These are phyloP conservation scores for Sporothrix pallida DNA, from an alignment of 2,329 filamentous ascomycete species.

Conservation along the genomic window DNA sequence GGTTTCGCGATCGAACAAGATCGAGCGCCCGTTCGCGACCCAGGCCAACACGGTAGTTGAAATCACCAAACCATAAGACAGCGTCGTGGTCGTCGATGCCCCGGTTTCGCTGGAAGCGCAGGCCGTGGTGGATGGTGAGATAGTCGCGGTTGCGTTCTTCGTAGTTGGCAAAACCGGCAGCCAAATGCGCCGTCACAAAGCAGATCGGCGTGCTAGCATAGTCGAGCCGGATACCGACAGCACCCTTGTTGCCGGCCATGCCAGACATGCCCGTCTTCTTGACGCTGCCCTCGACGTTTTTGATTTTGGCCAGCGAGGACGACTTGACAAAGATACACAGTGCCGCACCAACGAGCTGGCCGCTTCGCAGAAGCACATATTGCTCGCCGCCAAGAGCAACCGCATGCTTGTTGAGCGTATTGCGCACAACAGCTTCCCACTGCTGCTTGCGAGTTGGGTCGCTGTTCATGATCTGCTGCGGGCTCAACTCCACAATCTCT, in stretches of 20 bases:
- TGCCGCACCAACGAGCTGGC: slow-evolving; percentile 92
- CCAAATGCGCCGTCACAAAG: slow-evolving; percentile 94
- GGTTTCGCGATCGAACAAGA: slow-evolving; percentile 72
- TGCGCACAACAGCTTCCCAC: slow-evolving; percentile 84
- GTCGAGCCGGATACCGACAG: slow-evolving; percentile 93
- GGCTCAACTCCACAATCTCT: slow-evolving; percentile 96
- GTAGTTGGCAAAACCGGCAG: slow-evolving; percentile 94
- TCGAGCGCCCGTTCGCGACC: slow-evolving; percentile 77
- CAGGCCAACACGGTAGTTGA: slow-evolving; percentile 95
- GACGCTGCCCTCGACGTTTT: slow-evolving; percentile 93
- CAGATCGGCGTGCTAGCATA: slow-evolving; percentile 92
- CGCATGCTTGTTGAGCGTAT: slow-evolving; percentile 75
- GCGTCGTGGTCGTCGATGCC: slow-evolving; percentile 88
- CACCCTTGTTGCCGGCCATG: slow-evolving; percentile 97
- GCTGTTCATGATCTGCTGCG: slow-evolving; percentile 98
- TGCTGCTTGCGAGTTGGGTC: slow-evolving; percentile 82
- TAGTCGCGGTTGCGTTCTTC: slow-evolving; percentile 96
- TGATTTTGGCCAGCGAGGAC: slow-evolving; percentile 78
- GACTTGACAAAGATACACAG: slow-evolving; percentile 89
- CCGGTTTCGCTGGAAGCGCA: slow-evolving; percentile 89
- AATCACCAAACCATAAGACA: slow-evolving; percentile 95
- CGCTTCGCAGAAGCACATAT: slow-evolving; percentile 88
- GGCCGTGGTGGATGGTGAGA: slow-evolving; percentile 80
- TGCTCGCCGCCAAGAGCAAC: slow-evolving; percentile 69
- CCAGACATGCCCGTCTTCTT: slow-evolving; percentile 96